Percentiles rank a stretch among this genome's conserved stretches.
Evolutionary conservation across 2,329 filamentous ascomycete genomes (phyloP).

Genomic region (Sclerotinia glacialis): DNA sequence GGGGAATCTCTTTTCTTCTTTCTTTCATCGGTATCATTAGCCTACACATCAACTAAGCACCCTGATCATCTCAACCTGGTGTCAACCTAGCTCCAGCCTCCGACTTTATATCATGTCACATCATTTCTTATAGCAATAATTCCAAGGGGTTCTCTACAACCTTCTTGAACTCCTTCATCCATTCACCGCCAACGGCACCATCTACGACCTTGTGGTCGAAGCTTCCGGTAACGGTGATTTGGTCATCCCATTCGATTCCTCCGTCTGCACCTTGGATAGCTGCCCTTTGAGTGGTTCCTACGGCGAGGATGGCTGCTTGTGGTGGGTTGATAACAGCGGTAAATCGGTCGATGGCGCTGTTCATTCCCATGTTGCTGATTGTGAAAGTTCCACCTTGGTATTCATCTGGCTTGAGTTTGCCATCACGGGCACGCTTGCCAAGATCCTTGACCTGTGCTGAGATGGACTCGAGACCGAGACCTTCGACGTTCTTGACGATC

Average conservation of each 20-base stretch:
- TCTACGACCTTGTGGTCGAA: conserved; percentile 99
- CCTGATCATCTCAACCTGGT: background rate
- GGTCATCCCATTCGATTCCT: conserved; percentile 93
- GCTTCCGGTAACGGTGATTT: conserved; percentile 90
- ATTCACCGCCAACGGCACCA: conserved; percentile 92
- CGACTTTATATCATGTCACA: conserved; percentile 18
- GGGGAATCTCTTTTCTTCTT: conserved; percentile 30
- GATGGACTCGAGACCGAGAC: conserved; percentile 83
- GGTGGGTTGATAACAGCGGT: conserved; percentile 99
- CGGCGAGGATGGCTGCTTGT: conserved; percentile 90
- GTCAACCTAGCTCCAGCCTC: background rate
- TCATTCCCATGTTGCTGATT: conserved; percentile 99
- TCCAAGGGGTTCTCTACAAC: conserved; percentile 95
- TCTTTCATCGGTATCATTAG: conserved; percentile 23
- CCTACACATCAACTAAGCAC: conserved; percentile 15
- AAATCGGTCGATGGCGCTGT: conserved; percentile 91
- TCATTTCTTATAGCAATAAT: conserved; percentile 68
- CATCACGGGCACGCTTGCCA: conserved; percentile 90
- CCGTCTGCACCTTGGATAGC: conserved; percentile 82
- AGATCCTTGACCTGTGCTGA: conserved; percentile 91
- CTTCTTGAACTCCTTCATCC: conserved; percentile 96
- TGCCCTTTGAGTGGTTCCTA: conserved; percentile 94
- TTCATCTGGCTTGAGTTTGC: conserved; percentile 99
- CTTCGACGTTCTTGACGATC: conserved; percentile 87
- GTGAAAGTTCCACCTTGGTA: conserved; percentile 99